Base-by-base conservation (phyloP, 352 stramenopile species). In the Phytophthora sansomeana region DNA sequence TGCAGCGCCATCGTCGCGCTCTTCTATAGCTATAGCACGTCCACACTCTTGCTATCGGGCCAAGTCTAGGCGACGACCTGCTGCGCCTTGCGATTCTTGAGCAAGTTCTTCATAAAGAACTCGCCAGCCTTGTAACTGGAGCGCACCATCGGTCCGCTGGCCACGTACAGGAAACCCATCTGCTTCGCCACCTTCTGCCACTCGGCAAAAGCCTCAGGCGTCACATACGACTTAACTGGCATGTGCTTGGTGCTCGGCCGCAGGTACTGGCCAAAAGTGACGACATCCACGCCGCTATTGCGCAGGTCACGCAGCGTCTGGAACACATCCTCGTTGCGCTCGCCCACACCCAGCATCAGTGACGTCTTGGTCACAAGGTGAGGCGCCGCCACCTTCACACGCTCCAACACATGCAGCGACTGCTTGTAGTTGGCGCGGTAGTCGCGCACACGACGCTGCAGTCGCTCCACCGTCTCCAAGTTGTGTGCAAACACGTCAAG, bases 401-500 rank as follows among this genome's bases (percentile, higher is more conserved):
- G 88, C 73, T 97, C 86, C 52, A 99, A 83, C n/a, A 98, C 98
- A 16, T 81, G 84, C 19, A 99, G 83, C 64, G 90, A 98, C 80
- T 99, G 98, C 65, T 91, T 85, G 82, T 99, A 99, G 44, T 94
- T 97, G 19, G 98, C 88, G 39, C 88, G 88, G 74, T 95, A 92
- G 67, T 96, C 88, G 24, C 88, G 86, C 57, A 93, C 88, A 52
- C 88, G 88, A 39, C 86, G 86, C 75, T 92, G 83, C 55, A 99
- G 83, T 24, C 97, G 78, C 81, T 99, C 96, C 2, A 99, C 98
- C 0, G 98, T 99, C 83, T 99, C 98, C 24, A 99, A 78, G 74
- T 99, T 99, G 87, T 99, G 98, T 26, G 98, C 98, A 78, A 99
- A 99, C 14, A 99, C 98, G 72, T 99, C 97, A 8, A 99, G 85